These are phyloP conservation scores for Globisporangium emineosum DNA, from an alignment of 352 stramenopile genomes.

Conservation along the genomic window DNA sequence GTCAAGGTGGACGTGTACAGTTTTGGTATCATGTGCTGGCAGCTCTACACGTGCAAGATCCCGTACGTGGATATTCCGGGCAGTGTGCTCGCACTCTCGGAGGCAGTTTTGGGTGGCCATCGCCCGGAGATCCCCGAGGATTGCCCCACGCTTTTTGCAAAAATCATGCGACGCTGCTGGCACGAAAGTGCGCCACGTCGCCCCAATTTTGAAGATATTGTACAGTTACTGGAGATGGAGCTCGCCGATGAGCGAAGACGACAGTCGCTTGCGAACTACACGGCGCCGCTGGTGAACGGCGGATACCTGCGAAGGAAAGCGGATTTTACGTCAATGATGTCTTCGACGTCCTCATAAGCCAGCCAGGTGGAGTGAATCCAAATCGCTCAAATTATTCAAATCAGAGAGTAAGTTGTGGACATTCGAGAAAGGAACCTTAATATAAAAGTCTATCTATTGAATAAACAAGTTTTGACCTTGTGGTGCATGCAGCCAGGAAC, in stretches of 20 bases:
- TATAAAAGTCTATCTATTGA: slow-evolving; percentile 18
- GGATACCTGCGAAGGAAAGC: slow-evolving; percentile 13
- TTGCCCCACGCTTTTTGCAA: slow-evolving; percentile 67
- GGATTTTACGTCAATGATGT: slow-evolving; percentile 3
- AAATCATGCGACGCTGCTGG: slow-evolving; percentile 84
- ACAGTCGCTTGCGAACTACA: slow-evolving; percentile 18
- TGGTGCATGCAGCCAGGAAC: background rate
- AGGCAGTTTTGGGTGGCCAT: slow-evolving; percentile 64
- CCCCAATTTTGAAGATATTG: slow-evolving; percentile 75
- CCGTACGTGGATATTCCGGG: slow-evolving; percentile 78
- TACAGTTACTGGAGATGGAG: slow-evolving; percentile 74
- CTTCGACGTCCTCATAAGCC: slow-evolving; percentile 9
- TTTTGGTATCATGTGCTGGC: slow-evolving; percentile 85
- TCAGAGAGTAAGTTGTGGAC: background rate
- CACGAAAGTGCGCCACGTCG: slow-evolving; percentile 65
- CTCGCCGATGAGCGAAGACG: slow-evolving; percentile 45
- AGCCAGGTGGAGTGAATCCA: background rate
- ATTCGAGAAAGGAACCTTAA: slow-evolving; percentile 6
- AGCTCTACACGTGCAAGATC: slow-evolving; percentile 69
- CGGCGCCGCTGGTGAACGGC: background rate
- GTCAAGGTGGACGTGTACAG: slow-evolving; percentile 86
- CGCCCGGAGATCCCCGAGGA: slow-evolving; percentile 54
- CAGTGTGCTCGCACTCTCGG: slow-evolving; percentile 67
- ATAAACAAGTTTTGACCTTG: slow-evolving; percentile 8
- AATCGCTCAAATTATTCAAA: background rate